Evolutionary conservation across 2,329 filamentous ascomycete genomes (phyloP).

Genomic region (Fusarium oxysporum): DNA sequence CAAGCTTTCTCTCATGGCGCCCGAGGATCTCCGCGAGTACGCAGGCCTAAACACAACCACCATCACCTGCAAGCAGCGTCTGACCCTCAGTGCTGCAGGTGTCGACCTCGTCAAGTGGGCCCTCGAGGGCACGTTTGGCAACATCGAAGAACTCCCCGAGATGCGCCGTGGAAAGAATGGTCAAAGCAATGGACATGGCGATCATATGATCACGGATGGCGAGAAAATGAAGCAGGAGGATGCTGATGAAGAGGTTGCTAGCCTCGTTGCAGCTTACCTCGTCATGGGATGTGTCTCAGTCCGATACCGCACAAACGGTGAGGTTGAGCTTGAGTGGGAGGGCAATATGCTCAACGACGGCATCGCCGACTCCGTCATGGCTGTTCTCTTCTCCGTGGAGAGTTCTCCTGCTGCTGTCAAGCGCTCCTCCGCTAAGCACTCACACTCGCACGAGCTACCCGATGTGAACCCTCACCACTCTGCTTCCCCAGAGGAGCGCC

Average conservation of each 20-base stretch:
- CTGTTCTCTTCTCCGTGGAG: constrained; percentile 90
- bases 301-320: constrained; percentile 79
- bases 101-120: constrained; percentile 94
- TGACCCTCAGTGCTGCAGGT: constrained; percentile 88
- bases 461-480: constrained; percentile 78
- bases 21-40: constrained; percentile 94
- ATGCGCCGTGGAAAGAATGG: constrained; percentile 55
- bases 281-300: constrained; percentile 94
- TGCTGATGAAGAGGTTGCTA: constrained; percentile 73
- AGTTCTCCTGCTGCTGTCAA: constrained; percentile 95
- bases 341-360: constrained; percentile 98
- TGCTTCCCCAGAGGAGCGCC: constrained; percentile 77
- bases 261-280: constrained; percentile 67
- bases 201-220: constrained; percentile 52
- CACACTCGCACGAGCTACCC: constrained; percentile 57
- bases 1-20: constrained; percentile 95
- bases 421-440: constrained; percentile 60
- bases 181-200: constrained; percentile 50
- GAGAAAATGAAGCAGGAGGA: constrained; percentile 59
- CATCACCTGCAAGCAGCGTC: constrained; percentile 90
- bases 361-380: constrained; percentile 97
- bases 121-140: constrained; percentile 92
- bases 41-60: constrained; percentile 96
- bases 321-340: constrained; percentile 95
- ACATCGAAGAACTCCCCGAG: constrained; percentile 76